Conservation (phyloP, 768 basidiomycete species). For the Suillus cothurnatus region DNA sequence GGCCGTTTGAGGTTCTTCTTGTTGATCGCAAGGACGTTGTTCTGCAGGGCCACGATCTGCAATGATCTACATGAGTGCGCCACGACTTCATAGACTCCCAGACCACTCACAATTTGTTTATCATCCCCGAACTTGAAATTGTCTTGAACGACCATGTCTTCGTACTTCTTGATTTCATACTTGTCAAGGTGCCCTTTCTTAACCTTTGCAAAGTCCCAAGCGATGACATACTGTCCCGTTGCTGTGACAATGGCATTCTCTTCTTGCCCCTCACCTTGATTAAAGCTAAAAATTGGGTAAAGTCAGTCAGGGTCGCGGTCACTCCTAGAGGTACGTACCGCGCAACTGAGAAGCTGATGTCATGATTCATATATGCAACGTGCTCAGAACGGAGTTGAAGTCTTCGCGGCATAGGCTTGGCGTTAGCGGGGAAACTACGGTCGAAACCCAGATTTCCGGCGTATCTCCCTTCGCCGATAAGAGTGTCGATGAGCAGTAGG, state of each 20-base stretch:
- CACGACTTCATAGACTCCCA: background rate
- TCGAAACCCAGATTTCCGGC: slow-evolving; percentile 88
- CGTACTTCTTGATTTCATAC: slow-evolving; percentile 97
- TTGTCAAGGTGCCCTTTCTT: slow-evolving; percentile 90
- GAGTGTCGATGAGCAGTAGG: slow-evolving; percentile 89
- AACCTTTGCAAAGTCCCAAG: slow-evolving; percentile 97
- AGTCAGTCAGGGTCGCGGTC: slow-evolving; percentile 12
- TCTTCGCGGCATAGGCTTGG: slow-evolving; percentile 89
- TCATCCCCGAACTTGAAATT: slow-evolving; percentile 98
- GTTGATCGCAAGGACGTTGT: slow-evolving; percentile 91
- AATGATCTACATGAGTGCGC: slow-evolving; percentile 11
- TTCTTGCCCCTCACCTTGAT: slow-evolving; percentile 82
- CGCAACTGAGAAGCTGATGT: slow-evolving; percentile 90
- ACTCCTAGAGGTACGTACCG: slow-evolving; percentile 49
- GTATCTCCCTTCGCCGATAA: slow-evolving; percentile 90
- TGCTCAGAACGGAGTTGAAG: slow-evolving; percentile 90
- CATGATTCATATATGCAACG: slow-evolving; percentile 90
- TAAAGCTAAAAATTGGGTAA: slow-evolving; percentile 64
- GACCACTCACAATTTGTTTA: slow-evolving; percentile 80
- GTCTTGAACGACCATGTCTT: slow-evolving; percentile 93
- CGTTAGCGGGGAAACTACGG: slow-evolving; percentile 89
- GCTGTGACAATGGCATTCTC: slow-evolving; percentile 97
- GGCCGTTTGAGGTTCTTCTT: slow-evolving; percentile 91
- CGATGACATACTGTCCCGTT: slow-evolving; percentile 88
- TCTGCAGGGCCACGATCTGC: slow-evolving; percentile 94